Base-by-base conservation (phyloP, 2,329 filamentous ascomycete genomes). In the Tolypocladium album region DNA sequence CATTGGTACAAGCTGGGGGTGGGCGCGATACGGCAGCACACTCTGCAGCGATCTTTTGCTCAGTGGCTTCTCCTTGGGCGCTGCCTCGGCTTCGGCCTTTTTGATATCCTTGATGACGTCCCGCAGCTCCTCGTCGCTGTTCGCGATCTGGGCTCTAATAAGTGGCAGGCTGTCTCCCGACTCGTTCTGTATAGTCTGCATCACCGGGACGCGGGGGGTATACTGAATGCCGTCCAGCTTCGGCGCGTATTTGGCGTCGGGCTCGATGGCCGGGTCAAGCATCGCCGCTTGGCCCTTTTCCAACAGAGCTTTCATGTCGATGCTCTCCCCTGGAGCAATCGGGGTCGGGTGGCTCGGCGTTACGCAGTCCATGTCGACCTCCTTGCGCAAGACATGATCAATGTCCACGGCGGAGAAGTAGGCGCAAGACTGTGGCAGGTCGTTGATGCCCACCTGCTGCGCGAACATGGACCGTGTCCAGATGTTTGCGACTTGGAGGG, bases 401-500 rank as follows among this genome's bases (percentile, higher is more conserved):
- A 99, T 90, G 69, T 99, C 94, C 7, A 99, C 86, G 4, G 94
- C 93, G 1, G 90, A 95, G 75, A 99, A 99, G 74, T 92, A 99
- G 11, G 94, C 94, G 68, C 92, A 97, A 0, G 89, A 87, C 69
- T 97, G 94, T 0, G 95, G 94, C 12, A 99, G 82, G 69, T 99
- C 94, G 64, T 96, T 81, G 67, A 99, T 99, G 61, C 94, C 94
- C 69, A 97, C 90, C 74, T 99, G 94, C 74, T 99, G 92, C 0
- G 89, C 85, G 72, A 99, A 99, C 89, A 99, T 97, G 64, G 92
- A 92, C 57, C 94, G 83, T 0, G 95, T 99, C 94, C 94, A 99
- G 24, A 99, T 74, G 69, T 99, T 99, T 61, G 92, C 87, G 9
- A 99, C 82, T 72, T 99, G 94, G 15, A 99, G 79, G 1, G 95